Base-by-base conservation (phyloP, 345 rosid species). In the Boechera retrofracta region DNA sequence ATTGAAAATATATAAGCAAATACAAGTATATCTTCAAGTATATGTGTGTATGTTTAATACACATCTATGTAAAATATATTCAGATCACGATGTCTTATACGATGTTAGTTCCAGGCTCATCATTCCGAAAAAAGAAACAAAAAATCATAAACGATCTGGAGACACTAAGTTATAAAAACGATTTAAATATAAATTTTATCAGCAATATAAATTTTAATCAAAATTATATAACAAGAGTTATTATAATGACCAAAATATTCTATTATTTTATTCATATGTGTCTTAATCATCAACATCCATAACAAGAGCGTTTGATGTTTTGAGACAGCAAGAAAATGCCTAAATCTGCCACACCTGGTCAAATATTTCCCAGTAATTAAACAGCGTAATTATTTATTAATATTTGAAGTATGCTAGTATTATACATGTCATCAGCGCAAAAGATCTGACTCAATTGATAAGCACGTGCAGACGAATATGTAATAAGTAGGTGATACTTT, bases 251-350 rank as follows among this genome's bases (percentile, higher is more conserved):
- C 42, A 28, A 2, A 44, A 56, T 45, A 33, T 44, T 35, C 33
- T 63, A 55, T 41, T 61, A 55, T 32, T 61, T 44, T 69, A 35
- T 69, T 42, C 32, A 3, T 60, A 1, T 61, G 74, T 77, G 80
- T 69, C 80, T 33, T 65, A 58, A 57, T 72, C 63, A 65, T 72
- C 73, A 66, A 58, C 54, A 64, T 72, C 73, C 77, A 51, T 58
- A 77, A 71, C 72, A 65, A 64, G 56, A 48, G 69, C 56, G 77
- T 66, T 72, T 72, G 69, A 59, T 66, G 63, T 78, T 72, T 58
- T 72, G 81, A 66, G 81, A 72, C 81, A 78, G 57, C 69, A 49
- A 66, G 57, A 72, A 71, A 78, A 60, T 59, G 55, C 39, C 69
- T 41, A 78, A 59, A 52, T 73, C 64, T 65, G 74, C 57, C 65